phyloP scores from a whole-genome alignment of 176 grass and related monocot species.

The Chloris gayana region DNA sequence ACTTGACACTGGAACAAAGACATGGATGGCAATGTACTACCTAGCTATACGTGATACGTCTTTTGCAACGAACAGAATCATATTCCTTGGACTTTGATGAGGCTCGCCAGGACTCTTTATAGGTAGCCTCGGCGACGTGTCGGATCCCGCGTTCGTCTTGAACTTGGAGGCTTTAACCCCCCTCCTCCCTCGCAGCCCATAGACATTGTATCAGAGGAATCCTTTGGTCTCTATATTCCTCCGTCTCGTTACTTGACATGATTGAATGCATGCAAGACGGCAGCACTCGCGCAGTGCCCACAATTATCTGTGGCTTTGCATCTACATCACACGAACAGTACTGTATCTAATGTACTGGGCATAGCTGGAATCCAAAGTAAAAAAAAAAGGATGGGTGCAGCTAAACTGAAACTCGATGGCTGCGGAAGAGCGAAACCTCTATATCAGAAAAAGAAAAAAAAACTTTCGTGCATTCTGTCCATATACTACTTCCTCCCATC shows the following conservation, averaged over 20 bases:
- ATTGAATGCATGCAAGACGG: conserved; percentile 24
- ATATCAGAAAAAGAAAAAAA: neutral
- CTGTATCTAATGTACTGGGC: neutral
- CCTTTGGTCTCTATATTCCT: conserved; percentile 23
- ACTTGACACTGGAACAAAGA: conserved; percentile 32
- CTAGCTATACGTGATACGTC: too few species aligned
- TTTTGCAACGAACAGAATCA: conserved; percentile 35
- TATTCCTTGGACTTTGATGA: conserved; percentile 21
- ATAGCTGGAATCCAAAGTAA: neutral
- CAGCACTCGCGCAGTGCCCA: neutral
- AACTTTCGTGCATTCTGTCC: neutral
- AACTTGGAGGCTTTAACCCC: conserved; percentile 30
- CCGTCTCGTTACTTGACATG: conserved; percentile 10
- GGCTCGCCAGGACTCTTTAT: neutral
- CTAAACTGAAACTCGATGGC: neutral
- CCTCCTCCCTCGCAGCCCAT: neutral
- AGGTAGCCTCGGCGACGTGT: conserved; percentile 39
- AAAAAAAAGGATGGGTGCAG: neutral
- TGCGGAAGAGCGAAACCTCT: neutral
- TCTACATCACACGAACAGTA: neutral
- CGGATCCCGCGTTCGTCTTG: neutral
- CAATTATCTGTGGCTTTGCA: conserved; percentile 31
- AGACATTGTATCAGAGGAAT: neutral
- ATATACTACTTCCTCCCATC: too few species aligned
- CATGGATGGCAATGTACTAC: neutral